Conservation (phyloP, 2,329 filamentous ascomycete species). For the Gnomoniopsis sp. region DNA sequence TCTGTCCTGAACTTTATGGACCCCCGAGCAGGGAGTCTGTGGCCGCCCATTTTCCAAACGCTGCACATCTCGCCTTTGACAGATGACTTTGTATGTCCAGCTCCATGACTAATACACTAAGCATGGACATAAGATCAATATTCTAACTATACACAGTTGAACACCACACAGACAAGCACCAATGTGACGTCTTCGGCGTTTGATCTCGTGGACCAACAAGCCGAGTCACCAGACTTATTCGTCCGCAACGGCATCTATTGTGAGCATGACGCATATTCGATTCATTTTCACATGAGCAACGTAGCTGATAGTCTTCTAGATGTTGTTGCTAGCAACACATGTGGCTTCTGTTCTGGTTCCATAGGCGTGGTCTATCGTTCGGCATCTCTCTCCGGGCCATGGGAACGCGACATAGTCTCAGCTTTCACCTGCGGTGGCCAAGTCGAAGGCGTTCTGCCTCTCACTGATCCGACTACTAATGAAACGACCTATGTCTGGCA, state of each 20-base stretch:
- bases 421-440: constrained; percentile 4
- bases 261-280: neutral
- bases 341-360: constrained; percentile 6
- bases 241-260: constrained; percentile 12
- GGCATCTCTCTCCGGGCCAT: constrained; percentile 2
- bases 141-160: neutral
- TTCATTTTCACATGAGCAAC: neutral
- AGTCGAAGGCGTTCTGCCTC: constrained; percentile 6
- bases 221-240: constrained; percentile 11
- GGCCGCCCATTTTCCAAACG: constrained; percentile 11
- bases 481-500: constrained; percentile 15
- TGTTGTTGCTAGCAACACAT: constrained; percentile 9
- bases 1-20: constrained; percentile 12
- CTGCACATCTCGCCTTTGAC: constrained; percentile 12
- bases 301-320: neutral
- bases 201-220: constrained; percentile 12
- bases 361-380: constrained; percentile 8
- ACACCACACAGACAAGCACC: constrained; percentile 11
- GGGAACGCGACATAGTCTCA: constrained; percentile 7
- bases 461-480: constrained; percentile 8
- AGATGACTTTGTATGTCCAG: constrained; percentile 1
- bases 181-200: constrained; percentile 8
- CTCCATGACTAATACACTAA: neutral
- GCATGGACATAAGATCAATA: neutral
- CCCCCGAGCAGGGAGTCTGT: constrained; percentile 8